Evolutionary conservation across 495 filamentous ascomycete species (phyloP), one percentile per base, ranked within the genome.

Genomic region (Xylaria castorea): DNA sequence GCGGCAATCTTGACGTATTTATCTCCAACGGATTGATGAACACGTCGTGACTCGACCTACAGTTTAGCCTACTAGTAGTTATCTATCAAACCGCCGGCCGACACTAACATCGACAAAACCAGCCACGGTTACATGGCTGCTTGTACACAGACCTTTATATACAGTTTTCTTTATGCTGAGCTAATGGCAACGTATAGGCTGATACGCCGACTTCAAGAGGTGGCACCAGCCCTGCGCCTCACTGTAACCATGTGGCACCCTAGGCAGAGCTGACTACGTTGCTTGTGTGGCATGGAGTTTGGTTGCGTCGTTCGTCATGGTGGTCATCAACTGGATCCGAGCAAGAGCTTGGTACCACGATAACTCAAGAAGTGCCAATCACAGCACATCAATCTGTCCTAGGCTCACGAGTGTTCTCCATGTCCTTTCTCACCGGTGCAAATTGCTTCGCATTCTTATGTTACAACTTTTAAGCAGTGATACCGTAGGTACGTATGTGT

Each of bases 1-100:
- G 80, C 83, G 0, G 93, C 92, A 11, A 22, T 38, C 12, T 12
- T 61, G 18, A 25, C 7, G 20, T 61, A 32, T 32, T 38, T 40
- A 36, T 3, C 58, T n/a, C 58, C 34, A 61, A 6, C 34, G 9
- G 16, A 38, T 22, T 9, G 8, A 38, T 22, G 7, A 22, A 14
- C 8, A 12, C n/a, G n/a, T 12, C 5, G 7, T 25, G 58, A 16
- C 57, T 38, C 16, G 6, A 38, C 30, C 34, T n/a, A 11, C 18
- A 0, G 22, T 38, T 12, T 61, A 22, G 12, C 57, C 32, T 38
- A 36, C 27, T 20, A 18, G 55, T 12, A 38, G 32, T 22, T 38
- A n/a, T 3, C 22, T 22, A 12, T 61, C 4, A 38, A 61, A 40
- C 18, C 7, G 34, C 5, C 6, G 5, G 25, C 53, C 12, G 12